Base-by-base conservation (phyloP, 768 basidiomycete species). In the Mycena galericulata region DNA sequence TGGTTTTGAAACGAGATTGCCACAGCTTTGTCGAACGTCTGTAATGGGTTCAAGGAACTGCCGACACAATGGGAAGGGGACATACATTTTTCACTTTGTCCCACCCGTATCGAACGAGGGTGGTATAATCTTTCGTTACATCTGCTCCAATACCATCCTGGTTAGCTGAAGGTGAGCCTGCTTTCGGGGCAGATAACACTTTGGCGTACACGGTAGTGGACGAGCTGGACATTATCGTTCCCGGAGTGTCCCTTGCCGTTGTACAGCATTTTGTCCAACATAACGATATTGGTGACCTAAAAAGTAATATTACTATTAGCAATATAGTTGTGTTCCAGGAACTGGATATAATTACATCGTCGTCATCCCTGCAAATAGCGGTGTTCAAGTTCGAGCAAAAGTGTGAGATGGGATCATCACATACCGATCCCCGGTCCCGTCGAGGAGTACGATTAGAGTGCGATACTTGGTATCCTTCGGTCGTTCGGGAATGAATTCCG, bases 131-230 rank as follows among this genome's bases (percentile, higher is more conserved):
- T 45, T 54, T 12, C 12, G 50, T 12, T 20, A 30, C 12, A 54
- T 63, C 62, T 54, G 62, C 62, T 45, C 62, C 62, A 63, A 63
- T 63, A 12, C 62, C 62, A 40, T 29, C 27, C 62, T 63, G 36
- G 51, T 54, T 26, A 24, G 24, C 29, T 36, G 40, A 22, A 51
- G 22, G 51, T 63, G n/a, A 63, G 62, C 22, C n/a, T 1, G 41
- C 51, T 40, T 54, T 45, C 51, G 12, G 34, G 47, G 51, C n/a
- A 36, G 30, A 54, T 43, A 45, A 26, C n/a, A 54, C 30, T 29
- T 45, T 24, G 22, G 20, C 62, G 51, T 46, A 63, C 62, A 45
- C 29, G 3, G 51, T 63, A 63, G 22, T 45, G 41, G 29, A 63
- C 62, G 41, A 63, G 53, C 51, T 63, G 62, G 38, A 43, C 22